Percentiles rank a stretch among this genome's conserved stretches.
These are phyloP conservation scores for Rossbeevera mucosa DNA, from an alignment of 768 basidiomycete genomes.

Conservation along the genomic window DNA sequence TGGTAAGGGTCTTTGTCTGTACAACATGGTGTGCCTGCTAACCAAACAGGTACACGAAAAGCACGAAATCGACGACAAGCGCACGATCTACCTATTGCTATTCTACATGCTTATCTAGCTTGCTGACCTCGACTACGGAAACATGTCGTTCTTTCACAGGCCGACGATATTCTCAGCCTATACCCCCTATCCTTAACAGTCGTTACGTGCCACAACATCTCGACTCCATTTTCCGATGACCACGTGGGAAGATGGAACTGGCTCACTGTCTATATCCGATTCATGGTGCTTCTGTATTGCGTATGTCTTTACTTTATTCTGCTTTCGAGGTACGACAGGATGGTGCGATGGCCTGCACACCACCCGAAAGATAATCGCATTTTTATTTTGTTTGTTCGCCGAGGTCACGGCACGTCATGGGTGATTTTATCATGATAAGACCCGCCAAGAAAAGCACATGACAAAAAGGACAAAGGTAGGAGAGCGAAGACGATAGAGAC, in stretches of 20 bases:
- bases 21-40: background rate
- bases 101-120: constrained; percentile 31
- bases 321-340: constrained; percentile 17
- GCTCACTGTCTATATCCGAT: constrained; percentile 24
- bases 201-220: constrained; percentile 21
- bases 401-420: background rate
- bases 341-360: constrained; percentile 8
- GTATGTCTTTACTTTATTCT: constrained; percentile 28
- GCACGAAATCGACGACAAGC: constrained; percentile 30
- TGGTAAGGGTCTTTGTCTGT: constrained; percentile 14
- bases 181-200: constrained; percentile 26
- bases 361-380: constrained; percentile 21
- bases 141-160: constrained; percentile 26
- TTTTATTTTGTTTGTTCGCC: constrained; percentile 11
- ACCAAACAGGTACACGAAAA: constrained; percentile 7
- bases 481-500: constrained; percentile 3
- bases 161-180: constrained; percentile 27
- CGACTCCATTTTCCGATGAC: constrained; percentile 3
- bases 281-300: constrained; percentile 26
- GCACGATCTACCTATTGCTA: constrained; percentile 33
- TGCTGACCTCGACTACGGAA: constrained; percentile 27
- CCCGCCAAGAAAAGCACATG: background rate
- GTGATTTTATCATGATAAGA: background rate
- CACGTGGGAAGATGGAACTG: constrained; percentile 10
- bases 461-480: background rate